Evolutionary conservation across 257 asterid genomes (phyloP).

Genomic region (Eustoma russellianum): DNA sequence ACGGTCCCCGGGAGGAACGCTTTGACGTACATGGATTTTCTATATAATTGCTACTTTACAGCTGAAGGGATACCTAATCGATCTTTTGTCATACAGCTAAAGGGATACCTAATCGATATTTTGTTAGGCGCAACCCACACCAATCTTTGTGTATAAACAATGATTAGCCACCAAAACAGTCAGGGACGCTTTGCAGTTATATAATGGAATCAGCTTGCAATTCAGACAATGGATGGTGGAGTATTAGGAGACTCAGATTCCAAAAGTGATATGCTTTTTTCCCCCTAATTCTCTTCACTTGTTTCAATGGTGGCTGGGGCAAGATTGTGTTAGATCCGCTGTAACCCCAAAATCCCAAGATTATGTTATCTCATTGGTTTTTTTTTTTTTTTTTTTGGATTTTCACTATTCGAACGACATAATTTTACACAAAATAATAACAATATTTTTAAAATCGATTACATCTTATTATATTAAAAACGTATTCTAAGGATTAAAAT

Average conservation of each 20-base stretch:
- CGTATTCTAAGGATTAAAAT: too few species aligned
- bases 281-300: constrained; percentile 8
- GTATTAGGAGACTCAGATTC: constrained; percentile 22
- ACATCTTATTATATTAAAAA: too few species aligned
- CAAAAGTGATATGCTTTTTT: constrained; percentile 20
- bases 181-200: constrained; percentile 28
- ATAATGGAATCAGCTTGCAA: constrained; percentile 10
- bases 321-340: constrained; percentile 23
- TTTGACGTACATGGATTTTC: constrained; percentile 5
- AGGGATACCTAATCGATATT: constrained; percentile 1
- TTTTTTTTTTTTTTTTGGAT: too few species aligned
- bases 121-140: neutral
- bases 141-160: constrained; percentile 10
- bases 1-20: constrained; percentile 12
- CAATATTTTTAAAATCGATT: too few species aligned
- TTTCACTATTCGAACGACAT: too few species aligned
- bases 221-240: constrained; percentile 21
- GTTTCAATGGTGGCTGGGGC: constrained; percentile 35
- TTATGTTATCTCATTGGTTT: too few species aligned
- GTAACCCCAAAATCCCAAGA: neutral
- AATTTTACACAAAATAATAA: too few species aligned
- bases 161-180: constrained; percentile 5
- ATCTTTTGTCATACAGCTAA: constrained; percentile 1
- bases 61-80: constrained; percentile 4
- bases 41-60: constrained; percentile 25